Base-by-base conservation (phyloP, 139 green algal species). In the Parachlorella kessleri region DNA sequence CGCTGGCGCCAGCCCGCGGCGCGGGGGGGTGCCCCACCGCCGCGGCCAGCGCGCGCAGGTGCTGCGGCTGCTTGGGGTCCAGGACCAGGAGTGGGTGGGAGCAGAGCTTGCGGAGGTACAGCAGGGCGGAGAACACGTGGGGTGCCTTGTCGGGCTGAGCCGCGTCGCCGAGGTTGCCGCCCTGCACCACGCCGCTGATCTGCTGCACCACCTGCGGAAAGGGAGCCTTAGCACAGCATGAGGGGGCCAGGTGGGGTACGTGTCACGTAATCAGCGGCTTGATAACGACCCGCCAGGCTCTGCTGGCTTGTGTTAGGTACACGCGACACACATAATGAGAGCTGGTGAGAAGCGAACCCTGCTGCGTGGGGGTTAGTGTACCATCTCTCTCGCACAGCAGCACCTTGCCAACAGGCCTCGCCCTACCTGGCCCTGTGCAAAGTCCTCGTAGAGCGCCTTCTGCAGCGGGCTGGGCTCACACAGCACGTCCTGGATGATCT, bases 31-130 rank as follows among this genome's bases (percentile, higher is more conserved):
- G 42, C 6, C 75, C 75, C 32, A 87, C 67, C 4, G 92, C 91
- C 9, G 81, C 66, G 3, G 63, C 54, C 24, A 81, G 39, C 37
- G 80, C 82, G 54, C 66, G 40, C 32, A 55, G n/a, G 84, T 98
- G 95, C 32, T 76, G 81, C 0, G 86, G 75, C n/a, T 88, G 53
- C 68, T 36, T 53, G 26, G 76, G 83, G 77, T 98, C 88, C 64
- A 99, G 80, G 37, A 95, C 96, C 70, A 99, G 85, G 38, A 88
- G 70, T 5, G 97, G 96, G 87, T 99, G 96, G 79, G 90, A 96
- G 91, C 96, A 99, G 75, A 99, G 88, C 86, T 96, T 96, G 48
- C 95, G 87, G 70, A 99, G 86, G 83, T 98, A 98, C 70, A 96
- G 88, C 67, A 99, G 84, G 4, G 92, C 85, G 75, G 90, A 83